Conservation (phyloP, 2,329 filamentous ascomycete species). For the Fusarium goolgardi region DNA sequence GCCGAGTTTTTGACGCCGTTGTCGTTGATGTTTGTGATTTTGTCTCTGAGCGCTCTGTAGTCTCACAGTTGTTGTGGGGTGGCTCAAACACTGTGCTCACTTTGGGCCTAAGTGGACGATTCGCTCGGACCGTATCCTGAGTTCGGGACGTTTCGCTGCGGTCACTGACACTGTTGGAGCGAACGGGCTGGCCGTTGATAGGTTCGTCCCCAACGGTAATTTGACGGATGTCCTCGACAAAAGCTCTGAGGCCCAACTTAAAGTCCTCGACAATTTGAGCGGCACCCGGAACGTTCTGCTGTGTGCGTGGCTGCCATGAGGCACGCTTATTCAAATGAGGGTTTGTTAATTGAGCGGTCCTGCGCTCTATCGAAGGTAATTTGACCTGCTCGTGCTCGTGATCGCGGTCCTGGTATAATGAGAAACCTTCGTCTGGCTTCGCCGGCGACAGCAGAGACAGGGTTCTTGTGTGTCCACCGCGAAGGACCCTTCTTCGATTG, state of each 20-base stretch:
- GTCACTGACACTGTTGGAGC: constrained; percentile 39
- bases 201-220: constrained; percentile 96
- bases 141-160: constrained; percentile 47
- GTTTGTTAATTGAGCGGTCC: constrained; percentile 52
- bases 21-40: constrained; percentile 46
- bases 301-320: constrained; percentile 68
- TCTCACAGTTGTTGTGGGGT: constrained; percentile 41
- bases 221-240: constrained; percentile 94
- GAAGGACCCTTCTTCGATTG: constrained; percentile 73
- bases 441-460: constrained; percentile 85
- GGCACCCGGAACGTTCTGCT: constrained; percentile 58
- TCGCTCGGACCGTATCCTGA: constrained; percentile 62
- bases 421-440: constrained; percentile 59
- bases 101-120: constrained; percentile 55
- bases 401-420: constrained; percentile 55
- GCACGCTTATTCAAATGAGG: constrained; percentile 65
- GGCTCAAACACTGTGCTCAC: constrained; percentile 58
- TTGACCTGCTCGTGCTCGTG: constrained; percentile 44
- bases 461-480: constrained; percentile 70
- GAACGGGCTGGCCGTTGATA: constrained; percentile 63
- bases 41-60: constrained; percentile 9
- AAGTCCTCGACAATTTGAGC: constrained; percentile 92
- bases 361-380: constrained; percentile 48
- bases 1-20: constrained; percentile 50
- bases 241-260: constrained; percentile 89